A percentile compares a stretch with the other conserved stretches of the same genome.
Evolutionary conservation across 2,329 filamentous ascomycete genomes (phyloP).

Genomic region (Ophiostoma piceae): DNA sequence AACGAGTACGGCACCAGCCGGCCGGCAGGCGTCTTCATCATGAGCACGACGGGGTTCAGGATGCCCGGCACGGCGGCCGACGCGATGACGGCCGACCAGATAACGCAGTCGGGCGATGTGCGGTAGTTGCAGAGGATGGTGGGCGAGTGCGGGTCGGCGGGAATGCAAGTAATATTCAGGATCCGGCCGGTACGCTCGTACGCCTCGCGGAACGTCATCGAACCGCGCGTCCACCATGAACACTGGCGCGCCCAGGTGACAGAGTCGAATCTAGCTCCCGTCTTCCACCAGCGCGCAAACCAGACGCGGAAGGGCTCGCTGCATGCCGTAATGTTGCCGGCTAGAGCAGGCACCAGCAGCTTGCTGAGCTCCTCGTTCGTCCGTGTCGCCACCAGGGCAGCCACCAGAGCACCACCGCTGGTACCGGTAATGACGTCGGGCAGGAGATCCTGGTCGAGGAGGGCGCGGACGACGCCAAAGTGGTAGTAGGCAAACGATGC

Average conservation of each 20-base stretch:
- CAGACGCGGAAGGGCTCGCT: slow-evolving; percentile 71
- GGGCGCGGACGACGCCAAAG: slow-evolving; percentile 83
- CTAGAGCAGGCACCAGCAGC: slow-evolving; percentile 80
- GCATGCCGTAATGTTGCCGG: slow-evolving; percentile 77
- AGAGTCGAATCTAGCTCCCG: slow-evolving; percentile 89
- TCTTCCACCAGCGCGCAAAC: slow-evolving; percentile 81
- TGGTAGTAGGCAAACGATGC: slow-evolving; percentile 97
- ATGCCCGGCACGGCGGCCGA: slow-evolving; percentile 96
- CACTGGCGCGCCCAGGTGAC: slow-evolving; percentile 82
- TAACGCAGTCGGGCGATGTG: slow-evolving; percentile 91
- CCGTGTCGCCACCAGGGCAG: slow-evolving; percentile 77
- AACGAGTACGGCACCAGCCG: slow-evolving; percentile 85
- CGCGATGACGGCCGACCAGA: slow-evolving; percentile 93
- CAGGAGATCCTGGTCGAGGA: slow-evolving; percentile 77
- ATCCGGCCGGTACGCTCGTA: slow-evolving; percentile 91
- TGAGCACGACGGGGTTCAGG: slow-evolving; percentile 86
- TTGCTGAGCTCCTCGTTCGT: slow-evolving; percentile 87
- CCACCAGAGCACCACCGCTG: slow-evolving; percentile 86
- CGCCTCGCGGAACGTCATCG: slow-evolving; percentile 89
- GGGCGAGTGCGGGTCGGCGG: slow-evolving; percentile 87
- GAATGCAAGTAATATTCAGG: slow-evolving; percentile 91
- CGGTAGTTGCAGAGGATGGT: slow-evolving; percentile 93
- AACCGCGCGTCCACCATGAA: slow-evolving; percentile 86
- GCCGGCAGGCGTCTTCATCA: slow-evolving; percentile 65
- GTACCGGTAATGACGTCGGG: slow-evolving; percentile 96